These are phyloP conservation scores for Mycena albidolilacea DNA, from an alignment of 768 basidiomycete species.

Conservation along the genomic window DNA sequence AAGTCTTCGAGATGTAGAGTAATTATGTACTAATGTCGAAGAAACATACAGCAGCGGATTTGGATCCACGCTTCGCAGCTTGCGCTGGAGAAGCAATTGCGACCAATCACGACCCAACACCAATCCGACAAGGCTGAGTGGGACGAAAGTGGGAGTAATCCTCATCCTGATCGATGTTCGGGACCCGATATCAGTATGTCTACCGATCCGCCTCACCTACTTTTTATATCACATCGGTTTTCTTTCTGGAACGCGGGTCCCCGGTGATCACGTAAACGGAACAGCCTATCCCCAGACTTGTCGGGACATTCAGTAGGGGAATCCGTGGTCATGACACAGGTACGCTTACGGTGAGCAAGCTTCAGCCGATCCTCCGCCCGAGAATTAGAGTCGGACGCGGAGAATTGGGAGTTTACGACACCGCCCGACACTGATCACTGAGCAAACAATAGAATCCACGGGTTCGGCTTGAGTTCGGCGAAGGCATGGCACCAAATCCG, in stretches of 20 bases:
- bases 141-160: conserved; percentile 17
- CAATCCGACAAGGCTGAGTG: conserved; percentile 16
- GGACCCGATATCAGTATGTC: conserved; percentile 9
- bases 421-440: background rate
- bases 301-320: conserved; percentile 2
- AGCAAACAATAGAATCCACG: conserved; percentile 1
- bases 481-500: conserved; percentile 7
- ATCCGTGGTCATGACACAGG: conserved; percentile 3
- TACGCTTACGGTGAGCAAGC: background rate
- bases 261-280: conserved; percentile 1
- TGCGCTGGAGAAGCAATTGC: conserved; percentile 26
- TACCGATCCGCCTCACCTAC: background rate
- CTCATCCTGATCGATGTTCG: conserved; percentile 20
- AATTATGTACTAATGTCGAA: background rate
- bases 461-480: conserved; percentile 8
- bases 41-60: conserved; percentile 13
- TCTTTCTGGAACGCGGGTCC: conserved; percentile 6
- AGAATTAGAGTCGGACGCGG: conserved; percentile 4
- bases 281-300: conserved; percentile 3
- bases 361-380: conserved; percentile 5
- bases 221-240: conserved; percentile 4
- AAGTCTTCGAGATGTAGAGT: conserved; percentile 15
- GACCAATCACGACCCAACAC: conserved; percentile 23
- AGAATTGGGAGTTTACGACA: conserved; percentile 4
- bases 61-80: conserved; percentile 10